Conservation (phyloP, 1,139 yeast genomes). For the Blastobotrys serpentis region DNA sequence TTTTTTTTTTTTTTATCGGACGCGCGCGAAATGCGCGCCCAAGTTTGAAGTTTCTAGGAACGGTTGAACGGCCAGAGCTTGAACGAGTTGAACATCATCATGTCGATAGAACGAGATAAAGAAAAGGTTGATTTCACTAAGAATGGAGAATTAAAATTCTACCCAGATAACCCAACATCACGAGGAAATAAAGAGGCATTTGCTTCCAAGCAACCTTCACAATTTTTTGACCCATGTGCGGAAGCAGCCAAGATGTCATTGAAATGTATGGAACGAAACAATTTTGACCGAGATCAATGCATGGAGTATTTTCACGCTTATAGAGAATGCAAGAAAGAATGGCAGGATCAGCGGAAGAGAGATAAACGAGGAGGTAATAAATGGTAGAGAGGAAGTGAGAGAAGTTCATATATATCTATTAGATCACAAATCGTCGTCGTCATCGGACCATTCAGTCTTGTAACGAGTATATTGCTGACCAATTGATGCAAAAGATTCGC, state of each 20-base stretch:
- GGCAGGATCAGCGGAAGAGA: slow-evolving; percentile 47
- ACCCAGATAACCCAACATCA: slow-evolving; percentile 78
- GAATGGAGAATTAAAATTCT: slow-evolving; percentile 59
- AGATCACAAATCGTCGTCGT: slow-evolving; percentile 15
- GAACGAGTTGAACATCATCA: too few species aligned
- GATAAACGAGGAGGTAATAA: slow-evolving; percentile 37
- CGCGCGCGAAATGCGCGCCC: slow-evolving; percentile 3
- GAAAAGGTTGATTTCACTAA: slow-evolving; percentile 57
- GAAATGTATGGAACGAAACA: slow-evolving; percentile 71
- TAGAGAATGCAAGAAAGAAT: slow-evolving; percentile 85
- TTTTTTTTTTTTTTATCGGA: slow-evolving; percentile 6
- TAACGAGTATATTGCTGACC: slow-evolving; percentile 17
- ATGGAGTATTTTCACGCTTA: slow-evolving; percentile 88
- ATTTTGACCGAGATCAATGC: slow-evolving; percentile 75
- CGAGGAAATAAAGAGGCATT: slow-evolving; percentile 61
- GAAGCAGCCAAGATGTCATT: slow-evolving; percentile 85
- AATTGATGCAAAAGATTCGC: slow-evolving; percentile 16
- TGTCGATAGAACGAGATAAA: slow-evolving; percentile 40
- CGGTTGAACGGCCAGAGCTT: too few species aligned
- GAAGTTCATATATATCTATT: neutral
- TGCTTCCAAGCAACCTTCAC: slow-evolving; percentile 70
- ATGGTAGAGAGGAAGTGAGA: slow-evolving; percentile 22
- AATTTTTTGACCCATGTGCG: slow-evolving; percentile 89
- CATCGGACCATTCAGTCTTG: slow-evolving; percentile 11
- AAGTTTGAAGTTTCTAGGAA: neutral